Conservation (phyloP, 805 yeast species). For the Candida ortonii region DNA sequence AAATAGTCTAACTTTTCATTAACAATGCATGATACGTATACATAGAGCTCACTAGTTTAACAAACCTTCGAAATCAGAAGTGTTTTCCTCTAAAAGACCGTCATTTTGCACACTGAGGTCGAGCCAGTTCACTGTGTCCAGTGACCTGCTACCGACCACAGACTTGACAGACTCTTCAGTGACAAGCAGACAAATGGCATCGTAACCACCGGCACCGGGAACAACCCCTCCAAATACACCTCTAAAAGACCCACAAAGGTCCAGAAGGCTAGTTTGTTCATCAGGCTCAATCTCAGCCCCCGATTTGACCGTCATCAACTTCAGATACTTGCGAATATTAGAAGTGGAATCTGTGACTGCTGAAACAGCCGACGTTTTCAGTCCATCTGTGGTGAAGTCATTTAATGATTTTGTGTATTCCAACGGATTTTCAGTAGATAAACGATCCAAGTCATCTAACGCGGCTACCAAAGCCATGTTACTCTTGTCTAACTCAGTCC, state of each 20-base stretch:
- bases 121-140: slow-evolving; percentile 61
- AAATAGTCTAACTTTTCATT: too few species aligned
- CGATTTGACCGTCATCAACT: slow-evolving; percentile 56
- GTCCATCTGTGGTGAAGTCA: slow-evolving; percentile 14
- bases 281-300: slow-evolving; percentile 89
- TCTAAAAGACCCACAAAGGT: slow-evolving; percentile 49
- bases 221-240: slow-evolving; percentile 96
- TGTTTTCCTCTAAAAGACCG: slow-evolving; percentile 54
- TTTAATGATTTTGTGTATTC: slow-evolving; percentile 34
- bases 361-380: slow-evolving; percentile 26
- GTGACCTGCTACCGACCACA: slow-evolving; percentile 24
- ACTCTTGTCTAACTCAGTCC: slow-evolving; percentile 51
- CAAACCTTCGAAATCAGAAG: slow-evolving; percentile 31
- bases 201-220: slow-evolving; percentile 98
- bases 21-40: too few species aligned
- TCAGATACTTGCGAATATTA: slow-evolving; percentile 55
- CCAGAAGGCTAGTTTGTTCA: slow-evolving; percentile 66
- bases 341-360: slow-evolving; percentile 40
- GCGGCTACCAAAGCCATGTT: slow-evolving; percentile 56
- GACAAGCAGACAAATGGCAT: slow-evolving; percentile 79
- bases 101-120: slow-evolving; percentile 58
- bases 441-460: slow-evolving; percentile 39
- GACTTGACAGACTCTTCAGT: slow-evolving; percentile 39
- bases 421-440: slow-evolving; percentile 31
- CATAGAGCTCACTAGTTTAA: slow-evolving; percentile 6